These are phyloP conservation scores for Bigelowiella natans DNA, from an alignment of 78 protist genomes.

Conservation along the genomic window DNA sequence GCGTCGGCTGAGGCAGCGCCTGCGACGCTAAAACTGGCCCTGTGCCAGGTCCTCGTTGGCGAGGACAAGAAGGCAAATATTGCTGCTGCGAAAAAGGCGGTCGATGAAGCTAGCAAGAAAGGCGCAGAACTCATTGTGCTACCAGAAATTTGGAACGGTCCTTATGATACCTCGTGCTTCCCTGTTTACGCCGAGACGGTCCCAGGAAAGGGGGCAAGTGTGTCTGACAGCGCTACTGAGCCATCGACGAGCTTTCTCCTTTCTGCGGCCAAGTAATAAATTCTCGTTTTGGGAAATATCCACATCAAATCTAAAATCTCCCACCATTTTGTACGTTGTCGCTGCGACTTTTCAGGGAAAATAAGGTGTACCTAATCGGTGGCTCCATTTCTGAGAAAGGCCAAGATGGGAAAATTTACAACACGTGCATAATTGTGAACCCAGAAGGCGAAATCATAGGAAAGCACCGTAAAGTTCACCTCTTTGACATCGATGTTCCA, in stretches of 20 bases:
- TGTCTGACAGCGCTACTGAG: not conserved
- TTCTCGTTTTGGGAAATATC: too few species aligned
- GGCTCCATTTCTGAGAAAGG: slow-evolving; percentile 77
- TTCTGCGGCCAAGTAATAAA: too few species aligned
- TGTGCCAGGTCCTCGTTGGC: not conserved
- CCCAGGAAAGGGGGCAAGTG: not conserved
- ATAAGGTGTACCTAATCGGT: slow-evolving; percentile 50
- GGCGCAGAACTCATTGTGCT: slow-evolving; percentile 78
- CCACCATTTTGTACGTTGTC: too few species aligned
- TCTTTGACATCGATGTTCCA: slow-evolving; percentile 84
- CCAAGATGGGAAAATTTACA: slow-evolving; percentile 54
- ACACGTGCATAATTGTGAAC: slow-evolving; percentile 52
- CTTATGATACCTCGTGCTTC: slow-evolving; percentile 66
- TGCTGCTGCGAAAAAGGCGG: not conserved
- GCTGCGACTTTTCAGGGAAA: too few species aligned
- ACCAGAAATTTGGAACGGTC: slow-evolving; percentile 71
- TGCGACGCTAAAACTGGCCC: not conserved
- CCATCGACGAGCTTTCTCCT: not conserved
- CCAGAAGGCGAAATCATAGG: slow-evolving; percentile 62
- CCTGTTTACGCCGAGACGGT: slow-evolving; percentile 66
- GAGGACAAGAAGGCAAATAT: slow-evolving; percentile 1
- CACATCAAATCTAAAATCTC: too few species aligned
- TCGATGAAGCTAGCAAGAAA: slow-evolving; percentile 46
- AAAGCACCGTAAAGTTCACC: slow-evolving; percentile 78
- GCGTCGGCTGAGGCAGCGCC: not conserved